phyloP scores from a whole-genome alignment of 768 basidiomycete species.

The Lanmaoa pseudosensibilis region DNA sequence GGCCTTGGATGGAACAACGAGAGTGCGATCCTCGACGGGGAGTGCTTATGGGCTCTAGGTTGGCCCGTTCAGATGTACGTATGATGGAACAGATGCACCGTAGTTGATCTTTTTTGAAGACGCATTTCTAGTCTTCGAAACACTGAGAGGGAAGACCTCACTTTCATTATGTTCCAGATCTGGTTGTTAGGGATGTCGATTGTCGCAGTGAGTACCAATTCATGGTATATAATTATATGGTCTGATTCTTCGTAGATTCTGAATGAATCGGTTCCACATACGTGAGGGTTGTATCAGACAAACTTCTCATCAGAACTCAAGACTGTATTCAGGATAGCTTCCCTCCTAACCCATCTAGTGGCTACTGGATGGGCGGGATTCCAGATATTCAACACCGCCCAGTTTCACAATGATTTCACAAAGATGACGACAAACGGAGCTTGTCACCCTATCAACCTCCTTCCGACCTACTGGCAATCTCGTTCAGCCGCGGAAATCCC shows the following conservation, averaged over 20 bases:
- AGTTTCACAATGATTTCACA: slow-evolving; percentile 40
- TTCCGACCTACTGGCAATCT: slow-evolving; percentile 64
- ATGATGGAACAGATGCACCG: not conserved
- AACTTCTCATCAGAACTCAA: not conserved
- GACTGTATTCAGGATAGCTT: slow-evolving; percentile 46
- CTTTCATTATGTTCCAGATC: slow-evolving; percentile 75
- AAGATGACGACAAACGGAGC: slow-evolving; percentile 61
- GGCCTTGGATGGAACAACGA: slow-evolving; percentile 37
- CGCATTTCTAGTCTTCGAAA: slow-evolving; percentile 53
- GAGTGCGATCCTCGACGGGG: slow-evolving; percentile 40
- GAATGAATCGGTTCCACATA: slow-evolving; percentile 83
- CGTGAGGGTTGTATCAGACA: slow-evolving; percentile 29
- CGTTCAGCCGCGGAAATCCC: slow-evolving; percentile 63
- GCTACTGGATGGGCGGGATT: slow-evolving; percentile 73
- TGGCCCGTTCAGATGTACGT: slow-evolving; percentile 72
- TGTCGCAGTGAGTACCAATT: slow-evolving; percentile 46
- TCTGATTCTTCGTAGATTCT: slow-evolving; percentile 30
- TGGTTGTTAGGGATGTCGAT: slow-evolving; percentile 81
- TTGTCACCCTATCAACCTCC: slow-evolving; percentile 53
- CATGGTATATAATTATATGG: slow-evolving; percentile 18
- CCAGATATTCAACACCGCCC: slow-evolving; percentile 60
- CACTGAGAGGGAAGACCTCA: slow-evolving; percentile 75
- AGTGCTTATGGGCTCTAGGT: slow-evolving; percentile 61
- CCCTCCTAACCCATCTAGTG: slow-evolving; percentile 69
- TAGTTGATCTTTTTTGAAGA: not conserved